A percentile compares a stretch with the other conserved stretches of the same genome.
Conservation (phyloP, 345 rosid genomes). For the Euphorbia lathyris region DNA sequence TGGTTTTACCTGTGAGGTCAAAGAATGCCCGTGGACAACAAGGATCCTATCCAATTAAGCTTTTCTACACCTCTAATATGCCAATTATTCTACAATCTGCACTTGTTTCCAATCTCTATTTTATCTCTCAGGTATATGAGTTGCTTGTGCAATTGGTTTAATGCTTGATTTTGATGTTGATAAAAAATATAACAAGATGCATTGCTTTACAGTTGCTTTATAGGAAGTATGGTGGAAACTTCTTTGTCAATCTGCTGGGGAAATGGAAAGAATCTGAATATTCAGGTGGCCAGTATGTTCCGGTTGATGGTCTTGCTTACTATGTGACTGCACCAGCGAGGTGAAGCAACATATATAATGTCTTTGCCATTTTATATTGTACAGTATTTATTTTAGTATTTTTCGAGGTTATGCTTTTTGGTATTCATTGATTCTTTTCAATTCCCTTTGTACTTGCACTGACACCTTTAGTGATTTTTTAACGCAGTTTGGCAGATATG, state of each 20-base stretch:
- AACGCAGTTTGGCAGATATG: conserved; percentile 79
- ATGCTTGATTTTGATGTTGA: neutral
- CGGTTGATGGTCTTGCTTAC: conserved; percentile 81
- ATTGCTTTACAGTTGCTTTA: conserved; percentile 52
- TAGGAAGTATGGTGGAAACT: conserved; percentile 76
- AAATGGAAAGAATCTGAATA: conserved; percentile 89
- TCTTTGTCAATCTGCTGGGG: conserved; percentile 76
- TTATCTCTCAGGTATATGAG: conserved; percentile 71
- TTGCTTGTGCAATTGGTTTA: neutral
- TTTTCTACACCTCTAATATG: conserved; percentile 92
- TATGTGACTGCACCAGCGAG: conserved; percentile 84
- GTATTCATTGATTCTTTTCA: too few species aligned
- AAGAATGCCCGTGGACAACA: conserved; percentile 94
- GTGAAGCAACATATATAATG: conserved; percentile 23
- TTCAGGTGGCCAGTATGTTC: conserved; percentile 64
- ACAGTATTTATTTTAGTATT: too few species aligned
- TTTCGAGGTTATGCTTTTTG: too few species aligned
- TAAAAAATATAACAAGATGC: neutral
- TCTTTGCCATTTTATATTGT: conserved; percentile 34
- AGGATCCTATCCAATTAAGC: conserved; percentile 84
- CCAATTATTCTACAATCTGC: conserved; percentile 86
- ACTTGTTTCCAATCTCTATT: conserved; percentile 75
- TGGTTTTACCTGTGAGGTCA: conserved; percentile 83
- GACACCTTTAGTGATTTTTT: neutral
- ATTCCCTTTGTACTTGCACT: conserved; percentile 8